These are phyloP conservation scores for Diaporthe sp. DNA, from an alignment of 2,329 filamentous ascomycete species.

Conservation along the genomic window DNA sequence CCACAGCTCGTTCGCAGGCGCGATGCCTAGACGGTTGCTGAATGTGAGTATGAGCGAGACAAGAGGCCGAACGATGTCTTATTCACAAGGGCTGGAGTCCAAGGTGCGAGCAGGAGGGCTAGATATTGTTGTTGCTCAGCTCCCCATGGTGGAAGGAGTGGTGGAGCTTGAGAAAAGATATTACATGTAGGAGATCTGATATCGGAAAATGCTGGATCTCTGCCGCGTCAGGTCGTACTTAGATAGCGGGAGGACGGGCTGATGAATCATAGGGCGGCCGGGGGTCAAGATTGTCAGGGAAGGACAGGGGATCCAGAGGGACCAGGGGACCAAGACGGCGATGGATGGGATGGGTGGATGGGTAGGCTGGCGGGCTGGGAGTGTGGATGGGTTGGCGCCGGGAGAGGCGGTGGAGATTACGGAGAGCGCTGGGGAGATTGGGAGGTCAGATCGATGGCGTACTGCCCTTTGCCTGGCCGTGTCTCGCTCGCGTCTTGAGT, in stretches of 20 bases:
- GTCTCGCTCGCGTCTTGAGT: conserved; percentile 37
- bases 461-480: not conserved
- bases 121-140: conserved; percentile 27
- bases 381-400: conserved; percentile 17
- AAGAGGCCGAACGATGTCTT: not conserved
- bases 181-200: conserved; percentile 36
- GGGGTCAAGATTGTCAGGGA: conserved; percentile 38
- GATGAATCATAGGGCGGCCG: conserved; percentile 41
- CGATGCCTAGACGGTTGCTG: conserved; percentile 37
- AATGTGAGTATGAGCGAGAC: not conserved
- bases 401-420: conserved; percentile 33
- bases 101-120: conserved; percentile 6
- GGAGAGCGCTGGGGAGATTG: conserved; percentile 23
- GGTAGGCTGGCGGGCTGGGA: not conserved
- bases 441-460: conserved; percentile 36
- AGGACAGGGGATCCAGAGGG: conserved; percentile 12
- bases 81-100: not conserved
- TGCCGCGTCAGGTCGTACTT: conserved; percentile 40
- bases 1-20: conserved; percentile 28
- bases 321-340: not conserved
- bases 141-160: conserved; percentile 20
- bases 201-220: conserved; percentile 37
- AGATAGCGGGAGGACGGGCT: conserved; percentile 37
- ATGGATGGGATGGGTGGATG: conserved; percentile 16
- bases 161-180: conserved; percentile 14